A percentile compares a stretch with the other conserved stretches of the same genome.
Evolutionary conservation across 2,329 filamentous ascomycete species (phyloP).

Genomic region (Pseudogymnoascus sp.): DNA sequence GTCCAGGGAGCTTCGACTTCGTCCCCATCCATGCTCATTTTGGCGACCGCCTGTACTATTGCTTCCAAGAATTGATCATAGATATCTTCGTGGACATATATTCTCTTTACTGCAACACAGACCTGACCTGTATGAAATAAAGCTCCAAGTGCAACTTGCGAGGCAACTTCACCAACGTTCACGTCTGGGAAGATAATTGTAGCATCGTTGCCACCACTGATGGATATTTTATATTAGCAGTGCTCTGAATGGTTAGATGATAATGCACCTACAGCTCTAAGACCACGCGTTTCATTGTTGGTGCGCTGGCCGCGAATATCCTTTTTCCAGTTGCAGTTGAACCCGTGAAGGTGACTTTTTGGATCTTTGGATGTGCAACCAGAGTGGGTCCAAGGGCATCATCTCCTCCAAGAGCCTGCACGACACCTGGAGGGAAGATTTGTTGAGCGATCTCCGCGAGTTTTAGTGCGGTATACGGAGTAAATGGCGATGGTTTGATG

Average conservation of each 20-base stretch:
- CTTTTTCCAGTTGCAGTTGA: conserved; percentile 45
- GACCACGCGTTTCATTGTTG: conserved; percentile 48
- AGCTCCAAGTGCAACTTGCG: conserved; percentile 39
- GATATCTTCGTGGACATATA: conserved; percentile 56
- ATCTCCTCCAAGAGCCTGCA: conserved; percentile 50
- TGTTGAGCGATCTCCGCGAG: conserved; percentile 44
- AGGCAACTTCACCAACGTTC: conserved; percentile 41
- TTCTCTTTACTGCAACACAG: conserved; percentile 51
- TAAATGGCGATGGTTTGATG: conserved; percentile 54
- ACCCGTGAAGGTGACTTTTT: conserved; percentile 55
- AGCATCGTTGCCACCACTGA: conserved; percentile 47
- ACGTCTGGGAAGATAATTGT: conserved; percentile 48
- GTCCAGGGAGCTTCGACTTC: conserved; percentile 27
- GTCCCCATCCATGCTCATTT: conserved; percentile 31
- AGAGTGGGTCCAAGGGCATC: conserved; percentile 48
- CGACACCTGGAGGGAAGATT: conserved; percentile 49
- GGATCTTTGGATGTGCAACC: conserved; percentile 48
- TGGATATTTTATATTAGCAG: background rate
- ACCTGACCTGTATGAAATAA: conserved; percentile 51
- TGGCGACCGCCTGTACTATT: conserved; percentile 40
- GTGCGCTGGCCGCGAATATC: conserved; percentile 44
- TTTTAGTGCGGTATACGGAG: conserved; percentile 47
- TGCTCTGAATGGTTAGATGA: background rate
- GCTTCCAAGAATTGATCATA: conserved; percentile 49
- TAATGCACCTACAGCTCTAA: conserved; percentile 34